A percentile compares a stretch with the other conserved stretches of the same genome.
Evolutionary conservation across 257 asterid genomes (phyloP).

Genomic region (Plantago elongata): DNA sequence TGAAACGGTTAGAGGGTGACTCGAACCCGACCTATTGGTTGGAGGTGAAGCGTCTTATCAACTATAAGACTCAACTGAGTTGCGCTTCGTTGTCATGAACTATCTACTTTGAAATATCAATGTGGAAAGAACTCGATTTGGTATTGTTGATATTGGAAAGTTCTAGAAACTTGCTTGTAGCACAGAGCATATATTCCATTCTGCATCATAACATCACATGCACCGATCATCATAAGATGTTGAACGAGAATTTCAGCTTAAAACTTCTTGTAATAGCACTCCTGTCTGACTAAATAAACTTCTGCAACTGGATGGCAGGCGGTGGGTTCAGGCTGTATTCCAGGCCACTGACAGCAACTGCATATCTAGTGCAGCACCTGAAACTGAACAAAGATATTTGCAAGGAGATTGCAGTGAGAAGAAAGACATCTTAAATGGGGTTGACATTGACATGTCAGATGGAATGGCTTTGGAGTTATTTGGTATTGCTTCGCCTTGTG

Average conservation of each 20-base stretch:
- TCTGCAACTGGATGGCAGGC: conserved; percentile 42
- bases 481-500: conserved; percentile 48
- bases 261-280: background rate
- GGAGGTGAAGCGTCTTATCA: no score
- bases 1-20: no score
- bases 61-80: no score
- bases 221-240: background rate
- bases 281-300: background rate
- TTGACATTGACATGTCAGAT: conserved; percentile 69
- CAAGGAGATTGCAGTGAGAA: conserved; percentile 24
- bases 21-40: no score
- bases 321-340: conserved; percentile 98
- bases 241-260: background rate
- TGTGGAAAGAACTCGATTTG: no score
- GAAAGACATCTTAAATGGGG: conserved; percentile 26
- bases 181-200: no score
- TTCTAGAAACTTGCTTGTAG: no score
- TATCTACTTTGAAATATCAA: no score
- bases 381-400: conserved; percentile 15
- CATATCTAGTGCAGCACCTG: conserved; percentile 18
- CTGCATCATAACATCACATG: no score
- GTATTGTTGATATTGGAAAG: no score
- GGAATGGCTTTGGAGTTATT: conserved; percentile 78
- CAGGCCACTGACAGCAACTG: conserved; percentile 23
- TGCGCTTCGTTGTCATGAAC: no score